These are phyloP conservation scores for Cercospora canescens DNA, from an alignment of 2,329 filamentous ascomycete species.

Conservation along the genomic window DNA sequence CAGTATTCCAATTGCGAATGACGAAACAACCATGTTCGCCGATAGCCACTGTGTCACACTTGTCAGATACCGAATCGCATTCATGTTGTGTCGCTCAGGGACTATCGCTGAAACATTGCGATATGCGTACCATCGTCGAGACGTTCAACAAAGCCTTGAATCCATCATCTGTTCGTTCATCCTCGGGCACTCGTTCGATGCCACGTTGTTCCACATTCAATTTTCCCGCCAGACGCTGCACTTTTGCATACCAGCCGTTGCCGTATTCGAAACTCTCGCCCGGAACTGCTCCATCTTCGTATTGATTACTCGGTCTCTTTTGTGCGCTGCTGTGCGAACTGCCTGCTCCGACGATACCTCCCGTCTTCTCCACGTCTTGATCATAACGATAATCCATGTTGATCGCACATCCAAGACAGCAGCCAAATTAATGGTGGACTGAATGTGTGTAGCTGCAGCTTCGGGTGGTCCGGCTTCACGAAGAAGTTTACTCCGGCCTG, in stretches of 20 bases:
- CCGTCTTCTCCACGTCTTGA: slow-evolving; percentile 25
- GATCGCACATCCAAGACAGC: not conserved
- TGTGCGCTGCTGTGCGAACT: slow-evolving; percentile 12
- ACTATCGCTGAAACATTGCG: not conserved
- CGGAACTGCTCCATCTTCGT: slow-evolving; percentile 52
- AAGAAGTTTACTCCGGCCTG: slow-evolving; percentile 23
- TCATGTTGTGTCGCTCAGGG: not conserved
- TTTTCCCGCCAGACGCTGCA: slow-evolving; percentile 64
- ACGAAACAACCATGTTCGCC: slow-evolving; percentile 75
- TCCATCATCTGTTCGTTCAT: slow-evolving; percentile 66
- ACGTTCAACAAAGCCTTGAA: slow-evolving; percentile 59
- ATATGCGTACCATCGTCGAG: slow-evolving; percentile 62
- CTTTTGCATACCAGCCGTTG: slow-evolving; percentile 55
- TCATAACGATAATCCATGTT: slow-evolving; percentile 15
- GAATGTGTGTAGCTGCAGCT: not conserved
- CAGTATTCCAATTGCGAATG: slow-evolving; percentile 74
- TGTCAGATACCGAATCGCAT: not conserved
- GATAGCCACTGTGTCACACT: slow-evolving; percentile 63
- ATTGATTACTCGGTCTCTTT: slow-evolving; percentile 14
- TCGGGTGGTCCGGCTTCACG: slow-evolving; percentile 19
- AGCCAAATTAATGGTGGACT: slow-evolving; percentile 6
- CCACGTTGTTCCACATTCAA: slow-evolving; percentile 72
- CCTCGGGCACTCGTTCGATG: slow-evolving; percentile 71
- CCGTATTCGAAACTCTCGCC: slow-evolving; percentile 62
- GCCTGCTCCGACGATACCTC: slow-evolving; percentile 13